Base-by-base conservation (phyloP, 345 rosid genomes). In the Populus ilicifolia region DNA sequence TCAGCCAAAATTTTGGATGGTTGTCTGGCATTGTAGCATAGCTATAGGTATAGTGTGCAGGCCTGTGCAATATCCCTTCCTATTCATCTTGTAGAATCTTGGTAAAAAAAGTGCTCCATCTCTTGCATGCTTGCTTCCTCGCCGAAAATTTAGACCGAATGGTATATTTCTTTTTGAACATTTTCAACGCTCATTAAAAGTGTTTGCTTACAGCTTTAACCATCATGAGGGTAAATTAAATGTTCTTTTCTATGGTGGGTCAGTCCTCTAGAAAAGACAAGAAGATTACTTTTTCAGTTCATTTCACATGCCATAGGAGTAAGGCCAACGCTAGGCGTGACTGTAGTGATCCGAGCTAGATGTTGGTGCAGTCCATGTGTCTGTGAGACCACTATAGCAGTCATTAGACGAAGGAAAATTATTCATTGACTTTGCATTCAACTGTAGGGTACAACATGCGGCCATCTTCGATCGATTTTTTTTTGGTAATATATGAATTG, bases 141-240 rank as follows among this genome's bases (percentile, higher is more conserved):
- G 80, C 87, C 77, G 82, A 70, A 80, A 82, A 67, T 38, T 64
- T 77, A 23, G 87, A 82, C 87, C 80, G 6, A 14, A 65, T 33
- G n/a, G 41, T 59, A 59, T 56, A 20, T 48, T 38, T 21, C 43
- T 25, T 44, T 69, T 67, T 18, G 23, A 33, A n/a, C 25, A 61
- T 44, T 68, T 76, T 66, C 12, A 46, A 11, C n/a, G 12, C 48
- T 14, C 8, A 43, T 44, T 8, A 30, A 14, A 63, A 29, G 35
- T 25, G 25, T 52, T 18, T 20, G 61, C 10, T 27, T 46, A 1
- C 52, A 67, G 14, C 77, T 30, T 63, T n/a, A 14, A 8, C 8
- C 69, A 59, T 21, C 27, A 52, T 39, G 38, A 38, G 64, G 75
- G 70, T 35, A 39, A 35, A 67, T 29, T 62, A 52, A 14, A 44